These are phyloP conservation scores for Nemophila menziesii DNA, from an alignment of 257 asterid genomes.

Conservation along the genomic window DNA sequence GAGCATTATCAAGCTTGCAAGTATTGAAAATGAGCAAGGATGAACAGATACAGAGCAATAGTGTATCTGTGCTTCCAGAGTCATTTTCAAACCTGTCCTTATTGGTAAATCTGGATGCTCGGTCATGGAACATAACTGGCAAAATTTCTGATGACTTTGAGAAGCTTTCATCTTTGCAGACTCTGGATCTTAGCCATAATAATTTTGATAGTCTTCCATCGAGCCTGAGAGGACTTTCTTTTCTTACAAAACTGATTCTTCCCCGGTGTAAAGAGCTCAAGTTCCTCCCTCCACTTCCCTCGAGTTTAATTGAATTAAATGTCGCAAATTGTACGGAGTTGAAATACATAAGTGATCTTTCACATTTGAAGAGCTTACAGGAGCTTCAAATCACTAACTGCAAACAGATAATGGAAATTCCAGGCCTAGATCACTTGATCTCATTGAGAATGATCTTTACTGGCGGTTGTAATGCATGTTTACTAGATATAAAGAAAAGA, in stretches of 20 bases:
- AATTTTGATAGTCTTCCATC: conserved; percentile 17
- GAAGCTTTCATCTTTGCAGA: conserved; percentile 15
- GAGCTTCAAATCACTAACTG: conserved; percentile 23
- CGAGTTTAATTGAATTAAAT: conserved; percentile 13
- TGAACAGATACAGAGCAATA: not conserved
- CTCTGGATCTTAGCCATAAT: conserved; percentile 16
- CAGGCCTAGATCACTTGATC: conserved; percentile 21
- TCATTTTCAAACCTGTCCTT: conserved; percentile 14
- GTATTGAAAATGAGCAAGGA: conserved; percentile 16
- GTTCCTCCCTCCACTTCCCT: conserved; percentile 24
- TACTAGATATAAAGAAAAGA: conserved; percentile 6
- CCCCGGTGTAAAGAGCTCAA: conserved; percentile 17
- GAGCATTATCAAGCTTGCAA: conserved; percentile 15
- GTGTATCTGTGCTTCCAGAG: conserved; percentile 10
- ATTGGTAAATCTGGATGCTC: conserved; percentile 19
- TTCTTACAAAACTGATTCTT: conserved; percentile 12
- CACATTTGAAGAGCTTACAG: conserved; percentile 10
- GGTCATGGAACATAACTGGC: conserved; percentile 20
- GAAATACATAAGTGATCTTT: conserved; percentile 11
- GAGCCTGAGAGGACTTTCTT: conserved; percentile 16
- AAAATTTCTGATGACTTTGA: conserved; percentile 19
- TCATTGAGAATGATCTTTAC: conserved; percentile 18
- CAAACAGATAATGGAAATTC: conserved; percentile 16
- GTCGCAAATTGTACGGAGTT: conserved; percentile 21
- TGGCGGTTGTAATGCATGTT: conserved; percentile 17